Conservation (phyloP, 208 protist genomes). For the Acanthamoeba polyphaga region DNA sequence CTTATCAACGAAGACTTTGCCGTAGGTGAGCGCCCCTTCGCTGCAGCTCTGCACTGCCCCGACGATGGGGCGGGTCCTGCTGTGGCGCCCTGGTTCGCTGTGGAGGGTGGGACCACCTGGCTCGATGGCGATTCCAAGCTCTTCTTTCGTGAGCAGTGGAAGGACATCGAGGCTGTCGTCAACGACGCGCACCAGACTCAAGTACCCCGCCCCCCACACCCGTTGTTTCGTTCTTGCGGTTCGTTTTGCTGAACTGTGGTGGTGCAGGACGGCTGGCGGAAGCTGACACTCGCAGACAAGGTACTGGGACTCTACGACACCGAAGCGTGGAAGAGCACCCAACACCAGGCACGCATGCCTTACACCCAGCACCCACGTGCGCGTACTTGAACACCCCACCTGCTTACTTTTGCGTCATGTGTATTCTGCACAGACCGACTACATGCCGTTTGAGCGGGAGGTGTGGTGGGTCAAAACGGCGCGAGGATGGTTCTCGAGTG, state of each 20-base stretch:
- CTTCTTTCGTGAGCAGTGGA: constrained; percentile 53
- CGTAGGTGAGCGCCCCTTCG: neutral
- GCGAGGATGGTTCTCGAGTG: constrained; percentile 2
- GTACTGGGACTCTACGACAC: constrained; percentile 61
- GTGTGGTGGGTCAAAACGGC: constrained; percentile 75
- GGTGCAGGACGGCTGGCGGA: constrained; percentile 12
- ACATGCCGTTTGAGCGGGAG: constrained; percentile 64
- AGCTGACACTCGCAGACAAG: constrained; percentile 49
- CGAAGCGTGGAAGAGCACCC: constrained; percentile 68
- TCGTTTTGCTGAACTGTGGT: too few species aligned
- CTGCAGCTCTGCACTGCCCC: neutral
- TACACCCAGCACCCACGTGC: neutral
- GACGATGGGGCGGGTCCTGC: neutral
- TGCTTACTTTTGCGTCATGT: too few species aligned
- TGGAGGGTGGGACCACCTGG: neutral
- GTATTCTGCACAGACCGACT: constrained; percentile 31
- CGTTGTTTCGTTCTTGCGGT: neutral
- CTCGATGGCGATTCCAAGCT: constrained; percentile 52
- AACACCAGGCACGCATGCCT: constrained; percentile 14
- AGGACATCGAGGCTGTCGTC: constrained; percentile 15
- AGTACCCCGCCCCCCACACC: neutral
- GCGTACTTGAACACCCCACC: neutral
- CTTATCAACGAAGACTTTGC: constrained; percentile 68
- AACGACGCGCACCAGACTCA: neutral
- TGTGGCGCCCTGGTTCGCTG: neutral